Conservation (phyloP, 371 early-diverging fungal genomes). For the Mortierella sp. region DNA sequence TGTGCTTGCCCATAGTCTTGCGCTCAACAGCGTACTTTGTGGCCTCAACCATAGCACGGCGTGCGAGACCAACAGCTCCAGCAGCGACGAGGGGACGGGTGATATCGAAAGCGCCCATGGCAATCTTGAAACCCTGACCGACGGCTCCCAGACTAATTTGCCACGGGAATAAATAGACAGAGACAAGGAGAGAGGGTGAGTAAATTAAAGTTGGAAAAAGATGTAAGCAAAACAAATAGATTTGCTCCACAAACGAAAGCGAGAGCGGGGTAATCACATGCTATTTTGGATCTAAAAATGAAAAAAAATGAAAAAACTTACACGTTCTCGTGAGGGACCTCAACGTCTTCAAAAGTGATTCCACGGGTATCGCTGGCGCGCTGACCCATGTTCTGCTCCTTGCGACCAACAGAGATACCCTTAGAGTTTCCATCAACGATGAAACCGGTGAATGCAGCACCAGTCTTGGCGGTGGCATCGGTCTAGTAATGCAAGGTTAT, state of each 20-base stretch:
- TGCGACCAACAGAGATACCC: conserved; percentile 92
- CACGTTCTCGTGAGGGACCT: conserved; percentile 90
- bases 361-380: conserved; percentile 95
- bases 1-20: conserved; percentile 96
- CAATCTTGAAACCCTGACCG: conserved; percentile 95
- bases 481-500: conserved; percentile 61
- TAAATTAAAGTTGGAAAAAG: neutral
- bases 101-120: conserved; percentile 97
- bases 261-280: conserved; percentile 19
- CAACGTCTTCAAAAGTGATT: conserved; percentile 96
- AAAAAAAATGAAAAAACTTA: conserved; percentile 35
- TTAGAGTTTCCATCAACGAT: conserved; percentile 94
- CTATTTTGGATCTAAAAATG: neutral
- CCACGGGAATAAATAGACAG: neutral
- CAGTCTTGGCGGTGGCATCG: conserved; percentile 80
- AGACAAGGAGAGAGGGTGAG: neutral
- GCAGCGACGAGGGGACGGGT: conserved; percentile 95
- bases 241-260: conserved; percentile 2
- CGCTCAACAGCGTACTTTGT: conserved; percentile 90
- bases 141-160: conserved; percentile 66
- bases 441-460: conserved; percentile 96
- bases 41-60: conserved; percentile 96
- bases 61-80: conserved; percentile 93
- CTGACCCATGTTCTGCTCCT: conserved; percentile 98
- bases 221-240: neutral